Evolutionary conservation across 148 eudicot genomes (phyloP).

Genomic region (Selenicereus undatus): DNA sequence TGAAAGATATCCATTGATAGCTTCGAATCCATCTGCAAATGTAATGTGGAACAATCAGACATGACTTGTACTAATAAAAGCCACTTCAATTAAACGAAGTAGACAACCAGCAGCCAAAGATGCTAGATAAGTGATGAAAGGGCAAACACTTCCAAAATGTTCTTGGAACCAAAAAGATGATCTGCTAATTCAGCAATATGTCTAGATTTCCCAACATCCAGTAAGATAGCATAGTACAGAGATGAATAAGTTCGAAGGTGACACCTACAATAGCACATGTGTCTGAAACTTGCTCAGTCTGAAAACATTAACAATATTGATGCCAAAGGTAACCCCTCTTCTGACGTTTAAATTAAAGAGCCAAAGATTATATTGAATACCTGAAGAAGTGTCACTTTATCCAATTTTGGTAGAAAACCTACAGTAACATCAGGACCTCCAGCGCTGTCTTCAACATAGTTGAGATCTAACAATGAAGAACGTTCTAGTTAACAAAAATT

Average conservation of each 20-base stretch:
- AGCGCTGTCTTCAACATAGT: constrained; percentile 93
- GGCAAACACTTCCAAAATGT: background rate
- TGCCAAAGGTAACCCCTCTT: background rate
- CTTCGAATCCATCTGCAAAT: constrained; percentile 84
- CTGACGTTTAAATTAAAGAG: background rate
- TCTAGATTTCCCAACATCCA: background rate
- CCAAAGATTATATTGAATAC: constrained; percentile 26
- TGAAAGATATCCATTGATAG: constrained; percentile 73
- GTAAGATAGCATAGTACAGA: background rate
- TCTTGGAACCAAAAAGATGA: constrained; percentile 4
- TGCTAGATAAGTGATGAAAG: background rate
- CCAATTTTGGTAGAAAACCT: constrained; percentile 79
- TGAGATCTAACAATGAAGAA: constrained; percentile 50
- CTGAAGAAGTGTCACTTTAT: constrained; percentile 94
- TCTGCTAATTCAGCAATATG: background rate
- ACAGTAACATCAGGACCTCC: constrained; percentile 98
- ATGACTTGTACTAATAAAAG: background rate
- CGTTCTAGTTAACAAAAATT: background rate
- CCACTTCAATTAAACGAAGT: background rate
- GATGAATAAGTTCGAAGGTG: background rate
- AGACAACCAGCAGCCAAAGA: background rate
- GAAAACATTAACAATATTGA: no score
- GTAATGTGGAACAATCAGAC: background rate
- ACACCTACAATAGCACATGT: background rate
- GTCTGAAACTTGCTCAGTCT: no score